These are phyloP conservation scores for Lipomyces spencermartinsiae DNA, from an alignment of 805 yeast species.

Conservation along the genomic window DNA sequence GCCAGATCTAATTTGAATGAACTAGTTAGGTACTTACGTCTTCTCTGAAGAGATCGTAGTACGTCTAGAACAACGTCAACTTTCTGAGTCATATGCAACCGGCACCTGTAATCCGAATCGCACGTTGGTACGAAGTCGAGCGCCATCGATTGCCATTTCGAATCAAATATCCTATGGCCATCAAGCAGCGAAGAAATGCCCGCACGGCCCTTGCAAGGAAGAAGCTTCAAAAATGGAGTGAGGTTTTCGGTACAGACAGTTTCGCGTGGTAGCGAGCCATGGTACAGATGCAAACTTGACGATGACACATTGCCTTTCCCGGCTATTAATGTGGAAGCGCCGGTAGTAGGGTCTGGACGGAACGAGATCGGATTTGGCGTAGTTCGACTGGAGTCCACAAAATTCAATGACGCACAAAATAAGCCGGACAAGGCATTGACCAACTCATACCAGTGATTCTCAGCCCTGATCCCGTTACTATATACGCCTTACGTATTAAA, in stretches of 20 bases:
- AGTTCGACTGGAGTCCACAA: conserved; percentile 79
- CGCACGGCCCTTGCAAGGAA: conserved; percentile 90
- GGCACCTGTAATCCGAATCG: conserved; percentile 50
- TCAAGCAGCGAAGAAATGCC: conserved; percentile 85
- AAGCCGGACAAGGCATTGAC: conserved; percentile 83
- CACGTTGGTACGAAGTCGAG: conserved; percentile 75
- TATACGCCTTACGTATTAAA: neutral
- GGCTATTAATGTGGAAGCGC: neutral
- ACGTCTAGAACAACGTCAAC: conserved; percentile 77
- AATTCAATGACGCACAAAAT: conserved; percentile 93
- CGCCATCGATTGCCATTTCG: conserved; percentile 93
- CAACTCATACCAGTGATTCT: conserved; percentile 64
- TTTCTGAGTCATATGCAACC: conserved; percentile 63
- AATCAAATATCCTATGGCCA: conserved; percentile 76
- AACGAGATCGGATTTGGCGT: conserved; percentile 59
- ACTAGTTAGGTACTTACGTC: neutral
- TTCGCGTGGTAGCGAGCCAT: conserved; percentile 92
- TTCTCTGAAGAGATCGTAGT: conserved; percentile 66
- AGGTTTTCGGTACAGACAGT: conserved; percentile 96
- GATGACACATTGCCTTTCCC: conserved; percentile 12
- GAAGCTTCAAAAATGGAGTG: conserved; percentile 86
- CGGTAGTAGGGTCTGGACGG: neutral
- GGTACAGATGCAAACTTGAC: conserved; percentile 50
- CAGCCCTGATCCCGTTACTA: conserved; percentile 44
- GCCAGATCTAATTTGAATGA: neutral